Percentiles rank a stretch among this genome's conserved stretches.
These are phyloP conservation scores for Penicillium sp. DNA, from an alignment of 2,329 filamentous ascomycete genomes.

Conservation along the genomic window DNA sequence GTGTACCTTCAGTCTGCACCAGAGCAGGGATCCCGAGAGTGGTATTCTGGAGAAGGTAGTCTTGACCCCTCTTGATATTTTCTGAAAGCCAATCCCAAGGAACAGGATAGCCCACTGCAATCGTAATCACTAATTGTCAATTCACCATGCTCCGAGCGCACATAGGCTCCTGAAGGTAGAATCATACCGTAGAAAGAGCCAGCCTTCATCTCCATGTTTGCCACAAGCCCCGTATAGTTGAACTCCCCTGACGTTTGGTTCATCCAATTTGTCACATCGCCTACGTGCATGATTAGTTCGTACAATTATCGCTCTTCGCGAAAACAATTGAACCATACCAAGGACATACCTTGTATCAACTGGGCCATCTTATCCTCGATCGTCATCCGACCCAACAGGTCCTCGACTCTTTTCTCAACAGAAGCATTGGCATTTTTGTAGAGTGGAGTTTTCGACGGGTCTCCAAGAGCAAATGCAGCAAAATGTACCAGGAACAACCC, in stretches of 20 bases:
- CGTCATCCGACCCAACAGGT: constrained; percentile 70
- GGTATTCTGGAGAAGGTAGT: constrained; percentile 66
- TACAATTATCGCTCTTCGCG: neutral
- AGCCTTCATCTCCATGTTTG: constrained; percentile 65
- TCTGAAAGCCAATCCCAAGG: constrained; percentile 62
- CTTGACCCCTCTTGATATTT: constrained; percentile 64
- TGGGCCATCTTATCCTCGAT: constrained; percentile 72
- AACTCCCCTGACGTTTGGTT: constrained; percentile 65
- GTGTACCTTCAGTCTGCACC: constrained; percentile 65
- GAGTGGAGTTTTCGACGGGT: constrained; percentile 19
- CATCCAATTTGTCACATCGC: constrained; percentile 72
- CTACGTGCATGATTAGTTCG: constrained; percentile 23
- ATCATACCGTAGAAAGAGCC: constrained; percentile 61
- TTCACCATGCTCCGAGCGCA: neutral
- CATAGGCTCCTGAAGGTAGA: neutral
- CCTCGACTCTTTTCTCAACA: constrained; percentile 63
- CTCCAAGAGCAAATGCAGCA: constrained; percentile 17
- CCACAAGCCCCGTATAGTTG: constrained; percentile 65
- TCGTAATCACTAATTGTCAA: constrained; percentile 1
- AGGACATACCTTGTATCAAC: constrained; percentile 54
- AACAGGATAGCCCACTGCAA: constrained; percentile 62
- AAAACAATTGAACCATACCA: neutral
- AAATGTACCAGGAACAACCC: constrained; percentile 28
- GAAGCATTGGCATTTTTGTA: constrained; percentile 65
- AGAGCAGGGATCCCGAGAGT: constrained; percentile 69